phyloP scores from a whole-genome alignment of 2,329 filamentous ascomycete genomes.

The Acephala macrosclerotiorum region DNA sequence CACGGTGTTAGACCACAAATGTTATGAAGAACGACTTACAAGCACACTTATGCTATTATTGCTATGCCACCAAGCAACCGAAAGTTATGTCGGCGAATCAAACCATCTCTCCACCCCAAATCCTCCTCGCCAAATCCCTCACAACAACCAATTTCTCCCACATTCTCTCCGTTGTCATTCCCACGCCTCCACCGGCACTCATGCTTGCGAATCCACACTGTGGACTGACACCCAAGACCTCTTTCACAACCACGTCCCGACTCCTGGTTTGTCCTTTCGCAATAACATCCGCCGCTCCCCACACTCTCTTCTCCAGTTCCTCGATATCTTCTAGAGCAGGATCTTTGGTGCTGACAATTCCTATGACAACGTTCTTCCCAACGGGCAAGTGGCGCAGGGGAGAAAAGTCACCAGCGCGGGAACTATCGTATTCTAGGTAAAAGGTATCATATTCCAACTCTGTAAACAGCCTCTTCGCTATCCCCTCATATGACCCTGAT shows the following conservation, averaged over 20 bases:
- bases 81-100: no score
- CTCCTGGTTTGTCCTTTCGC: background rate
- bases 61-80: no score
- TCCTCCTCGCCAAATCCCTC: conserved; percentile 12
- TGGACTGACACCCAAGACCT: conserved; percentile 13
- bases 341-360: conserved; percentile 8
- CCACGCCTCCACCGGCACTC: background rate
- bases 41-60: no score
- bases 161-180: conserved; percentile 3
- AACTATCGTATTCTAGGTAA: conserved; percentile 1
- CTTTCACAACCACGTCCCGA: background rate
- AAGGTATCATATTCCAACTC: conserved; percentile 4
- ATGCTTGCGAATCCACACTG: conserved; percentile 14
- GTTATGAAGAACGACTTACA: no score
- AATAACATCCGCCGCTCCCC: conserved; percentile 11
- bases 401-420: background rate
- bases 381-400: background rate
- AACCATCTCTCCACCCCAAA: background rate
- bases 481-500: background rate
- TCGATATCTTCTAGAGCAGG: background rate
- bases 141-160: conserved; percentile 6
- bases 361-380: conserved; percentile 8
- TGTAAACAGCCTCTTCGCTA: background rate
- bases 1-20: no score
- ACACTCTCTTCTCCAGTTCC: conserved; percentile 10